Evolutionary conservation across 1,284 basidiomycete genomes (phyloP).

Genomic region (Marasmius sp.): DNA sequence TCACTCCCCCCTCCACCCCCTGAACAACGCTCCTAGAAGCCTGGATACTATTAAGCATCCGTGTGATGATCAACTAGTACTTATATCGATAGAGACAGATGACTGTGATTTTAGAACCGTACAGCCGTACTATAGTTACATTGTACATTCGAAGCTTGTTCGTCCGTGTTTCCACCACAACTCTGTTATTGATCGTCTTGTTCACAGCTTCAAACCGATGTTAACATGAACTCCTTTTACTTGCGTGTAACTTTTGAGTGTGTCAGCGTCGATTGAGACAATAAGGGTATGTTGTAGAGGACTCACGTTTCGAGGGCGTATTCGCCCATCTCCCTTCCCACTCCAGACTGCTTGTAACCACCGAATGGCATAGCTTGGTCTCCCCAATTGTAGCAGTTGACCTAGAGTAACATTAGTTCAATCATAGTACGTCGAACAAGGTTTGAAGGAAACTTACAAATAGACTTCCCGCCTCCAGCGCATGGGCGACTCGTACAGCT

Average conservation of each 20-base stretch:
- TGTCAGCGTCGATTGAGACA: neutral
- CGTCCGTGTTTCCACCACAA: too few relatives aligned
- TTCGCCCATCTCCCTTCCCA: conserved; percentile 77
- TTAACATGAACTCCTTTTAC: conserved; percentile 80
- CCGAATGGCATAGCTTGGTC: conserved; percentile 68
- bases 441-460: conserved; percentile 37
- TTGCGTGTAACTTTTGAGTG: conserved; percentile 60
- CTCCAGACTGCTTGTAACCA: conserved; percentile 76
- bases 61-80: too few relatives aligned
- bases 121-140: too few relatives aligned
- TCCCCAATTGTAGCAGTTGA: conserved; percentile 69
- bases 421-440: neutral
- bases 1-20: too few relatives aligned
- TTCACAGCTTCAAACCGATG: conserved; percentile 33
- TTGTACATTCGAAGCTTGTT: too few relatives aligned
- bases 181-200: too few relatives aligned
- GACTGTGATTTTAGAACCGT: too few relatives aligned
- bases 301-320: conserved; percentile 61
- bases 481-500: conserved; percentile 66
- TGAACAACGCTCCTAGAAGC: too few relatives aligned
- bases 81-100: too few relatives aligned
- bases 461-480: conserved; percentile 72
- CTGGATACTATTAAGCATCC: too few relatives aligned
- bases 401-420: conserved; percentile 21
- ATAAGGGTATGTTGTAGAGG: neutral